phyloP scores from a whole-genome alignment of 768 basidiomycete species.

The Crucibulum laeve region DNA sequence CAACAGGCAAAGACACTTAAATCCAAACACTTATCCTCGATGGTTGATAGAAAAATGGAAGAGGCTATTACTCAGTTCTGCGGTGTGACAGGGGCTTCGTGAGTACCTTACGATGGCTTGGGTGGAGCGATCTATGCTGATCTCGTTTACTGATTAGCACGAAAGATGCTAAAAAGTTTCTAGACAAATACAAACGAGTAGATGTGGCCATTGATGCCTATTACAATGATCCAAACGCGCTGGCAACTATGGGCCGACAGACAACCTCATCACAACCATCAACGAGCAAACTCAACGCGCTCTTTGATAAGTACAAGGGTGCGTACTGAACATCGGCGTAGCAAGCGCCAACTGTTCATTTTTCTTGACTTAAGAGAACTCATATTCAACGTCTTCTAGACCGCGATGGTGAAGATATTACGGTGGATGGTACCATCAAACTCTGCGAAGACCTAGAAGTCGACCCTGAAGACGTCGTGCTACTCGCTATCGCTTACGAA shows the following conservation, averaged over 20 bases:
- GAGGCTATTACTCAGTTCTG: slow-evolving; percentile 55
- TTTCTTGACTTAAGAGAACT: neutral
- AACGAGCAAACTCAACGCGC: slow-evolving; percentile 44
- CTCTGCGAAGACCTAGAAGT: slow-evolving; percentile 69
- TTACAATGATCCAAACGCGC: slow-evolving; percentile 50
- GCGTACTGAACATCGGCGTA: slow-evolving; percentile 2
- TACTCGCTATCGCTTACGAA: slow-evolving; percentile 79
- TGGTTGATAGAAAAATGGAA: slow-evolving; percentile 44
- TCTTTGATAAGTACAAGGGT: slow-evolving; percentile 76
- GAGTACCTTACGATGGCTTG: slow-evolving; percentile 24
- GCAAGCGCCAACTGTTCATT: neutral
- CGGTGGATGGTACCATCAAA: slow-evolving; percentile 75
- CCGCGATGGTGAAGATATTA: slow-evolving; percentile 56
- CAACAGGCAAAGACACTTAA: neutral
- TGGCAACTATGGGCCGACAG: slow-evolving; percentile 18
- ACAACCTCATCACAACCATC: slow-evolving; percentile 30
- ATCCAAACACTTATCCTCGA: slow-evolving; percentile 8
- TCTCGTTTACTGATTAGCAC: slow-evolving; percentile 26
- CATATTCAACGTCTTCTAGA: slow-evolving; percentile 30
- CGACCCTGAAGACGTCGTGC: slow-evolving; percentile 76
- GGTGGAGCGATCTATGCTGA: slow-evolving; percentile 20
- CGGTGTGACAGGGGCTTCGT: slow-evolving; percentile 67
- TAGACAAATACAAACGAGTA: slow-evolving; percentile 66
- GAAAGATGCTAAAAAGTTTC: slow-evolving; percentile 61
- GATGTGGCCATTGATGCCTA: slow-evolving; percentile 75